Evolutionary conservation across 2,329 filamentous ascomycete species (phyloP).

Genomic region (Fusarium guadeloupense): DNA sequence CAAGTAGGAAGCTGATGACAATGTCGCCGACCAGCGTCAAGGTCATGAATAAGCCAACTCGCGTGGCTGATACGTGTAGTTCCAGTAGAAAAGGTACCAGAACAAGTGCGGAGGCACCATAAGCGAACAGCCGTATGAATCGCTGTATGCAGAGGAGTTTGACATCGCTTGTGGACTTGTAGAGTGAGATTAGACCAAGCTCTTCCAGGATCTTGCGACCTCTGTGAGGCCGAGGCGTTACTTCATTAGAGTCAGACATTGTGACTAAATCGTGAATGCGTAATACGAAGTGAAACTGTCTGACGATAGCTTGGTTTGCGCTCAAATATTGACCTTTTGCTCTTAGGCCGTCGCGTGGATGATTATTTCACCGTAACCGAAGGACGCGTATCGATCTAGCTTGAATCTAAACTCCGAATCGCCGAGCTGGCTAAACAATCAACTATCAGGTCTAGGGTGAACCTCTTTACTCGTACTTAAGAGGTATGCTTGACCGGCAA

Average conservation of each 20-base stretch:
- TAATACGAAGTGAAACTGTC: accelerated
- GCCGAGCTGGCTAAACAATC: too few relatives aligned
- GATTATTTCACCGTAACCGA: not conserved
- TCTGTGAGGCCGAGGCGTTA: not conserved
- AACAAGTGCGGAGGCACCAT: conserved; percentile 66
- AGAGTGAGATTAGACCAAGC: conserved; percentile 42
- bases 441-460: too few relatives aligned
- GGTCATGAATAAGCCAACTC: conserved; percentile 72
- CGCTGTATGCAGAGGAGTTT: conserved; percentile 68
- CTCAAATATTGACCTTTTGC: not conserved
- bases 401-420: not conserved
- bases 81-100: conserved; percentile 64
- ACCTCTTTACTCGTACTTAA: too few relatives aligned
- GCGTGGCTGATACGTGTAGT: conserved; percentile 59
- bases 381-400: not conserved
- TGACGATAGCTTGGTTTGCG: too few relatives aligned
- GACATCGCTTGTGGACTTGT: conserved; percentile 30
- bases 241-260: not conserved
- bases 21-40: conserved; percentile 69
- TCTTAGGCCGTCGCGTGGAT: not conserved
- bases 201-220: conserved; percentile 28
- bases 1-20: conserved; percentile 66
- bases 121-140: conserved; percentile 70
- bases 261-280: accelerated
- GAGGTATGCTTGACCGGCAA: too few relatives aligned